Evolutionary conservation across 2,329 filamentous ascomycete genomes (phyloP).

Genomic region (Colletotrichum sansevieriae): DNA sequence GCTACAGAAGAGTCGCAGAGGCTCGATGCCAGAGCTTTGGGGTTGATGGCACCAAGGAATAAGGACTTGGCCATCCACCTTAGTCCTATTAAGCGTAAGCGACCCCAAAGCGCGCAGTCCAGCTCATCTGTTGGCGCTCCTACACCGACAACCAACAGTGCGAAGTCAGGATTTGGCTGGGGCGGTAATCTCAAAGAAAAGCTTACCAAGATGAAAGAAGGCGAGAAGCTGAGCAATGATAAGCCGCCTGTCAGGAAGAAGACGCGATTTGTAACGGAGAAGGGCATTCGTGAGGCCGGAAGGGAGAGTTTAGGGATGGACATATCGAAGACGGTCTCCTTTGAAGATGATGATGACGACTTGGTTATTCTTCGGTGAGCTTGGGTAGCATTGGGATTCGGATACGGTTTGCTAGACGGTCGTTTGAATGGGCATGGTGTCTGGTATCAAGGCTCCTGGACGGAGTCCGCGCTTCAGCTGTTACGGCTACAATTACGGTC

Average conservation of each 20-base stretch:
- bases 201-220: slow-evolving; percentile 72
- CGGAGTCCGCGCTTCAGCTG: slow-evolving; percentile 18
- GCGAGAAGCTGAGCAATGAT: slow-evolving; percentile 58
- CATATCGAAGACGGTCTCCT: slow-evolving; percentile 44
- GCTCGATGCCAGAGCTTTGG: slow-evolving; percentile 60
- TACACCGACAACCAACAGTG: slow-evolving; percentile 43
- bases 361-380: slow-evolving; percentile 57
- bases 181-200: slow-evolving; percentile 68
- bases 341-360: slow-evolving; percentile 62
- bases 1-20: slow-evolving; percentile 48
- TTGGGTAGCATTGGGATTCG: slow-evolving; percentile 26
- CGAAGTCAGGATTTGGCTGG: slow-evolving; percentile 64
- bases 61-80: slow-evolving; percentile 64
- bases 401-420: neutral
- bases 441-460: slow-evolving; percentile 29
- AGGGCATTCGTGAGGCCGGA: slow-evolving; percentile 82
- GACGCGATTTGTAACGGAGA: slow-evolving; percentile 83
- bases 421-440: slow-evolving; percentile 10
- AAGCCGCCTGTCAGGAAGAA: slow-evolving; percentile 73
- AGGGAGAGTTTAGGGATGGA: slow-evolving; percentile 78
- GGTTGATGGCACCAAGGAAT: slow-evolving; percentile 55
- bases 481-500: slow-evolving; percentile 16
- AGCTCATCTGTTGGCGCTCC: slow-evolving; percentile 46
- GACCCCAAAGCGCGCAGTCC: slow-evolving; percentile 63
- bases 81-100: slow-evolving; percentile 73